phyloP scores from a whole-genome alignment of 2,329 filamentous ascomycete species.

The Paraconiothyrium sp. region DNA sequence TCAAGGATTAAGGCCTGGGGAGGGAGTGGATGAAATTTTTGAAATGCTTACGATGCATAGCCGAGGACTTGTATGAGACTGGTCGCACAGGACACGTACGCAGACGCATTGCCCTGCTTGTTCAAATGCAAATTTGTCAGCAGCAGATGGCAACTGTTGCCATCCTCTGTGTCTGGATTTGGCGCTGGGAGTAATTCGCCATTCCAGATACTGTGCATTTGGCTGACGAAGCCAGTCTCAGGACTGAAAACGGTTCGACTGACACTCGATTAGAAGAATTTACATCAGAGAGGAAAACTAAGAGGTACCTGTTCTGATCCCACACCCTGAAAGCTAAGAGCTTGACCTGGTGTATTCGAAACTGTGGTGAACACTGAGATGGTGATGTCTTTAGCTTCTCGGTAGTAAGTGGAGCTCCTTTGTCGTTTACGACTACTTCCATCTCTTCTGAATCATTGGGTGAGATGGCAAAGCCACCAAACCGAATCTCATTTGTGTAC shows the following conservation, averaged over 20 bases:
- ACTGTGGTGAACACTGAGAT: not conserved
- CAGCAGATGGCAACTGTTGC: not conserved
- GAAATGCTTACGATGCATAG: not conserved
- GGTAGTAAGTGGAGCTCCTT: not conserved
- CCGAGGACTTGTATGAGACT: not conserved
- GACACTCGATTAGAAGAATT: not conserved
- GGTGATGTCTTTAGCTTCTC: not conserved
- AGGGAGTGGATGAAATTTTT: not conserved
- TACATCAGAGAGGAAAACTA: too few species aligned
- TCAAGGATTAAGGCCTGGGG: not conserved
- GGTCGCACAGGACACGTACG: not conserved
- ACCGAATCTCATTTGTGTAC: not conserved
- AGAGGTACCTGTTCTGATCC: not conserved
- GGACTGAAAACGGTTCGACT: not conserved
- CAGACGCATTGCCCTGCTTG: not conserved
- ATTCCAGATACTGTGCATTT: not conserved
- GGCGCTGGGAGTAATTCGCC: not conserved
- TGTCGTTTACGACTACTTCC: not conserved
- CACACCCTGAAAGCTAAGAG: conserved; percentile 1
- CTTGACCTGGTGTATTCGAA: not conserved
- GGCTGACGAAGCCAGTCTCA: not conserved
- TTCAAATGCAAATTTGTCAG: not conserved
- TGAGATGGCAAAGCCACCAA: not conserved
- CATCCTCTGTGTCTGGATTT: not conserved
- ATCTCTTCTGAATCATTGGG: not conserved